These are phyloP conservation scores for Paramecium caudatum DNA, from an alignment of 73 alveolate species.

Conservation along the genomic window DNA sequence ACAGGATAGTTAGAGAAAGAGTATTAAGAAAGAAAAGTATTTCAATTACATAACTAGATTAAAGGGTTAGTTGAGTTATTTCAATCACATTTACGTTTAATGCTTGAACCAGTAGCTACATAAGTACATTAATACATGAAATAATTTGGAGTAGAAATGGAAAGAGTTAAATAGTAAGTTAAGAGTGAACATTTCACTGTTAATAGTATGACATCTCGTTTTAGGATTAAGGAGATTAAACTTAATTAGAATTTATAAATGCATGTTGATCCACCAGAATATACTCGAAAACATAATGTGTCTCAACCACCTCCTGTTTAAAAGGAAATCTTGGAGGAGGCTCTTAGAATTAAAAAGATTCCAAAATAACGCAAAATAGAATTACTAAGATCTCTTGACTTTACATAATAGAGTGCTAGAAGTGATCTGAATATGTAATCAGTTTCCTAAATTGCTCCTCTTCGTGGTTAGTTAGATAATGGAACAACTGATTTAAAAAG, in stretches of 20 bases:
- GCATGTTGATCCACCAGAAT: constrained; percentile 5
- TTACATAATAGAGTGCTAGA: constrained; percentile 1
- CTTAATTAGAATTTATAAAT: constrained; percentile 15
- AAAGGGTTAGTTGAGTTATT: constrained; percentile 54
- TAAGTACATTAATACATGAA: constrained; percentile 1
- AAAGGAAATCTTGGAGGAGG: not conserved
- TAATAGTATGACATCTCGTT: not conserved
- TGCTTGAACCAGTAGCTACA: constrained; percentile 10
- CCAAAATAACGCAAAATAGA: constrained; percentile 35
- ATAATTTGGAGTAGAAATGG: constrained; percentile 26
- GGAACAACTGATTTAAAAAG: not conserved
- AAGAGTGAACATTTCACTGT: constrained; percentile 23
- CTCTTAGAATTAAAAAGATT: constrained; percentile 6
- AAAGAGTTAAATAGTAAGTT: not conserved
- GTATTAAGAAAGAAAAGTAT: constrained; percentile 62
- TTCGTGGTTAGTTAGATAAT: not conserved
- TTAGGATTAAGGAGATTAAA: constrained; percentile 35
- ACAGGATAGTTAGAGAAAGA: constrained; percentile 58
- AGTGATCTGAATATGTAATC: not conserved
- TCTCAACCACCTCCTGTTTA: constrained; percentile 21
- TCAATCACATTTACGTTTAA: not conserved
- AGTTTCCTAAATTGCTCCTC: not conserved
- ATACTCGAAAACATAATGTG: not conserved
- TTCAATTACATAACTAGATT: not conserved
- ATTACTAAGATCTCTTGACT: constrained; percentile 23